Percentiles rank a stretch among this genome's conserved stretches.
These are phyloP conservation scores for Tuber aestivum DNA, from an alignment of 495 filamentous ascomycete species.

Conservation along the genomic window DNA sequence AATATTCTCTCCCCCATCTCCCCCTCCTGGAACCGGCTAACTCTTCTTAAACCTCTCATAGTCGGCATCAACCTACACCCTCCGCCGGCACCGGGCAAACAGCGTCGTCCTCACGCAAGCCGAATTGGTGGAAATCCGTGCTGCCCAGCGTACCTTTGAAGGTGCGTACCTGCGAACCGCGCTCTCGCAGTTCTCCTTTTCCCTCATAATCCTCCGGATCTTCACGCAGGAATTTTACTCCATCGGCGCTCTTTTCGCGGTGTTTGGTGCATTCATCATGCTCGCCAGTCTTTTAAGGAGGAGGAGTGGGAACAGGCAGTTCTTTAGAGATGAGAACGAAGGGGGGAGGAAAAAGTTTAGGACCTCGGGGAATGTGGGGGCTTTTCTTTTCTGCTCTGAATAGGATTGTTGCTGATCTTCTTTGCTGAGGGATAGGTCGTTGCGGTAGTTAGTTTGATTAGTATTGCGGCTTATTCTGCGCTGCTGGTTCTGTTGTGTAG, in stretches of 20 bases:
- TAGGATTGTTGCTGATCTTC: constrained; percentile 57
- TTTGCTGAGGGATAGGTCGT: constrained; percentile 73
- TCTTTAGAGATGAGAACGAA: constrained; percentile 69
- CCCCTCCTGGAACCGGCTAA: neutral
- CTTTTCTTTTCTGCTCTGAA: neutral
- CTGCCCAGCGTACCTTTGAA: constrained; percentile 92
- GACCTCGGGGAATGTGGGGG: constrained; percentile 66
- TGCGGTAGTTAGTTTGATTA: constrained; percentile 73
- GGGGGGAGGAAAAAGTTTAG: constrained; percentile 67
- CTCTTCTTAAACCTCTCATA: neutral
- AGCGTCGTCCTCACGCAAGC: constrained; percentile 71
- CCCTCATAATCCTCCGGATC: constrained; percentile 89
- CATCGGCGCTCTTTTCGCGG: constrained; percentile 85
- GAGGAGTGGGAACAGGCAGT: constrained; percentile 85
- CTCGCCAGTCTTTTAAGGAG: constrained; percentile 73
- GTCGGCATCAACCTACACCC: constrained; percentile 23
- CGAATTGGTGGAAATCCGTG: constrained; percentile 90
- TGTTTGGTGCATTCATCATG: constrained; percentile 80
- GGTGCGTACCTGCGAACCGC: constrained; percentile 94
- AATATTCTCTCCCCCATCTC: neutral
- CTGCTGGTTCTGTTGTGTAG: constrained; percentile 69
- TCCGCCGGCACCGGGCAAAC: constrained; percentile 77
- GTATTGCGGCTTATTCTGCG: constrained; percentile 71
- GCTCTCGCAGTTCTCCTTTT: constrained; percentile 87
- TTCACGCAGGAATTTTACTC: constrained; percentile 93